Evolutionary conservation across 2,329 filamentous ascomycete species (phyloP).

Genomic region (Fusarium secorum): DNA sequence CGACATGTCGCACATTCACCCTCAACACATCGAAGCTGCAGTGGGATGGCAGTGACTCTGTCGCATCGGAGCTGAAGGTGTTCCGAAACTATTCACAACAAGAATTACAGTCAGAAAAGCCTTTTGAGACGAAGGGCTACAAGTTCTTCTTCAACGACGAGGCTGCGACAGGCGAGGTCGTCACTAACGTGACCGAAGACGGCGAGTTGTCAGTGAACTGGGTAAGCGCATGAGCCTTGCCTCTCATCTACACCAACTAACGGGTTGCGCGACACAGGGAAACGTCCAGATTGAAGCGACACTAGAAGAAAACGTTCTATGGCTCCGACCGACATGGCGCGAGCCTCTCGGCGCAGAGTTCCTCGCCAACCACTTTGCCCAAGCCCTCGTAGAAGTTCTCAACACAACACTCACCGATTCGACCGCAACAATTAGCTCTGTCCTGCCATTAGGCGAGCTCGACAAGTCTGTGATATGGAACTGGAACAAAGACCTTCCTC

Average conservation of each 20-base stretch:
- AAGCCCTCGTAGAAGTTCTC: slow-evolving; percentile 35
- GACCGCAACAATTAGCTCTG: slow-evolving; percentile 17
- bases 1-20: slow-evolving; percentile 27
- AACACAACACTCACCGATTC: slow-evolving; percentile 32
- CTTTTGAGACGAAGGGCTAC: slow-evolving; percentile 2
- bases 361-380: slow-evolving; percentile 36
- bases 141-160: slow-evolving; percentile 39
- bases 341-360: slow-evolving; percentile 38
- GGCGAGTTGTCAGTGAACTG: slow-evolving; percentile 28
- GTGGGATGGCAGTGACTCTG: slow-evolving; percentile 26
- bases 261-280: slow-evolving; percentile 12
- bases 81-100: slow-evolving; percentile 26
- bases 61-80: slow-evolving; percentile 28
- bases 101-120: slow-evolving; percentile 11
- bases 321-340: slow-evolving; percentile 33
- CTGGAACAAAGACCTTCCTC: slow-evolving; percentile 38
- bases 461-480: slow-evolving; percentile 37
- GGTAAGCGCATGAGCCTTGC: slow-evolving; percentile 17
- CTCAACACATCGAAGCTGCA: slow-evolving; percentile 35
- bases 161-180: slow-evolving; percentile 16
- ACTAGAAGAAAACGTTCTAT: slow-evolving; percentile 29
- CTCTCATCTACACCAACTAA: not conserved
- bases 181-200: slow-evolving; percentile 12
- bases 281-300: slow-evolving; percentile 37
- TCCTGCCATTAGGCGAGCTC: slow-evolving; percentile 32